Evolutionary conservation across 1,284 basidiomycete genomes (phyloP).

Genomic region (Limonomyces culmigenus): DNA sequence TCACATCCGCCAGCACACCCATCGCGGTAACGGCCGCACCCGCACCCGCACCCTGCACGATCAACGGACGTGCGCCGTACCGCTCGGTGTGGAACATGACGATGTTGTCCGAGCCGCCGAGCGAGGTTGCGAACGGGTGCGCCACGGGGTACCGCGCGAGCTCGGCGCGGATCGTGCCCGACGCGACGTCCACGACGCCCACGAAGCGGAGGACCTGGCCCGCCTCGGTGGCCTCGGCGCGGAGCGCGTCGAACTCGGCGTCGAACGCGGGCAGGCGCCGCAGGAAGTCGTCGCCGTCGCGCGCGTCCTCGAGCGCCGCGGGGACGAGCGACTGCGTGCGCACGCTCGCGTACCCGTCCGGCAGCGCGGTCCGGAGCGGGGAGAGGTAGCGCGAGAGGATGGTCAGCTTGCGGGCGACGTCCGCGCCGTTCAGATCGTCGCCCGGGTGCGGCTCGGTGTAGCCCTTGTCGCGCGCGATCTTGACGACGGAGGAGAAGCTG

Average conservation of each 20-base stretch:
- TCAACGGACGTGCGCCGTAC: slow-evolving; percentile 71
- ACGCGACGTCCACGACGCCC: slow-evolving; percentile 78
- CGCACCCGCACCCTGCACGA: slow-evolving; percentile 91
- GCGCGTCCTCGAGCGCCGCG: slow-evolving; percentile 44
- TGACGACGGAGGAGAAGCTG: slow-evolving; percentile 80
- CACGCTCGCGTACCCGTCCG: slow-evolving; percentile 66
- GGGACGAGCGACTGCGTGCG: slow-evolving; percentile 82
- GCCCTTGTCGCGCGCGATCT: slow-evolving; percentile 78
- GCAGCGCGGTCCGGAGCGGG: slow-evolving; percentile 33
- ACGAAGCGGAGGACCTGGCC: slow-evolving; percentile 85
- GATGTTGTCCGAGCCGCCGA: slow-evolving; percentile 95
- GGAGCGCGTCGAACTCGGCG: slow-evolving; percentile 57
- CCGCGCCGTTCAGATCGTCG: slow-evolving; percentile 91
- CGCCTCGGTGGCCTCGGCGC: slow-evolving; percentile 61
- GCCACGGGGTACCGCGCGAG: slow-evolving; percentile 78
- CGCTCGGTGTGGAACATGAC: slow-evolving; percentile 92
- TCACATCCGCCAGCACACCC: slow-evolving; percentile 79
- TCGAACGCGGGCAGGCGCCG: slow-evolving; percentile 74
- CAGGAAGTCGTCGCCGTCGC: slow-evolving; percentile 73
- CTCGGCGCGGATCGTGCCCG: slow-evolving; percentile 67
- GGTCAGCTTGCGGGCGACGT: slow-evolving; percentile 93
- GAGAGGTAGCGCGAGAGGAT: slow-evolving; percentile 78
- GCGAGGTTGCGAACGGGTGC: slow-evolving; percentile 90
- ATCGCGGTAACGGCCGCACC: slow-evolving; percentile 97
- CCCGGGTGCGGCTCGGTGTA: slow-evolving; percentile 97